phyloP scores from a whole-genome alignment of 345 rosid species.

The Luvunga scandens region DNA sequence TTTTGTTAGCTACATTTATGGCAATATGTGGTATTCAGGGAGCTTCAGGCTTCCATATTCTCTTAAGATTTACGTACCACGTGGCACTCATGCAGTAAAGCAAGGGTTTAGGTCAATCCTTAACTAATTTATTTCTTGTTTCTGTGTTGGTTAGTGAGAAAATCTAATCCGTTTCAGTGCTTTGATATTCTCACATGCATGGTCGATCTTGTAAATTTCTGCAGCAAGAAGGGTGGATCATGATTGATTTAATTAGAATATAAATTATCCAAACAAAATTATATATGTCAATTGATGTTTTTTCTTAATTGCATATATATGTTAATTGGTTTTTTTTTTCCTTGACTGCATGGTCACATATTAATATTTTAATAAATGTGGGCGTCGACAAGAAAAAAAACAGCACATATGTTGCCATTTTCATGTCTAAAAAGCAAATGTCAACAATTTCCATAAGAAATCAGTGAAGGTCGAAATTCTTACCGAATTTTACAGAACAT shows the following conservation, averaged over 20 bases:
- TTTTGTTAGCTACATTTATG: background rate
- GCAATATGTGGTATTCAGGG: conserved; percentile 7
- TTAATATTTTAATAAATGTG: background rate
- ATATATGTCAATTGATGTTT: too few relatives aligned
- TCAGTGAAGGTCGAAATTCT: background rate
- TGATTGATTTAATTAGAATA: background rate
- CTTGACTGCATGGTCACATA: background rate
- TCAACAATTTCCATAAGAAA: background rate
- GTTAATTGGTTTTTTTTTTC: background rate
- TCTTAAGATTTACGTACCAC: background rate
- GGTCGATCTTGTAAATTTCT: background rate
- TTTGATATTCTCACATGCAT: conserved; percentile 13
- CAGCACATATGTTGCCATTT: background rate
- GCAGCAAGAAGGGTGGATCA: conserved; percentile 15
- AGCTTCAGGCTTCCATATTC: background rate
- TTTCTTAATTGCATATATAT: too few relatives aligned
- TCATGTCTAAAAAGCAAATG: background rate
- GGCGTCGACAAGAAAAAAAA: conserved; percentile 1
- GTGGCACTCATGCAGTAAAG: conserved; percentile 1
- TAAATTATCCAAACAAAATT: background rate
- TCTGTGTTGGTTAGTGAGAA: background rate
- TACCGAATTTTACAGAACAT: background rate
- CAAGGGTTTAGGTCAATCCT: background rate
- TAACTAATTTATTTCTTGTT: background rate
- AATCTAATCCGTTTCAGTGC: background rate